Evolutionary conservation across 306 rosid species (phyloP).

Genomic region (Rosa chinensis): DNA sequence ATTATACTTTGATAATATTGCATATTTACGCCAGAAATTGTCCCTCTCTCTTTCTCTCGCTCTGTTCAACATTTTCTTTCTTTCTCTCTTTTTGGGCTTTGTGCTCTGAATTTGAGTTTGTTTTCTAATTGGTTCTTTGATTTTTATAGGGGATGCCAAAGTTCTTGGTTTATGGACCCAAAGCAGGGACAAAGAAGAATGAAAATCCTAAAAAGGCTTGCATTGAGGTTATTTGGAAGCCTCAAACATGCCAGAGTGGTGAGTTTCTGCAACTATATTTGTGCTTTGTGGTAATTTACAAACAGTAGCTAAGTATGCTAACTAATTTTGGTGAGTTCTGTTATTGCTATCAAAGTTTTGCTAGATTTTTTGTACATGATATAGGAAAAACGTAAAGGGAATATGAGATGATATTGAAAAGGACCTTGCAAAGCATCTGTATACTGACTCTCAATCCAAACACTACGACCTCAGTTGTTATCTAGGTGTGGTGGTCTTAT

Average conservation of each 20-base stretch:
- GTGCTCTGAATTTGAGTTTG: background rate
- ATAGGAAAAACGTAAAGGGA: slow-evolving; percentile 75
- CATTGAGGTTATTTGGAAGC: slow-evolving; percentile 93
- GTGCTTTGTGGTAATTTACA: background rate
- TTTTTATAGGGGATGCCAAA: slow-evolving; percentile 65
- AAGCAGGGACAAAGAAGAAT: slow-evolving; percentile 81
- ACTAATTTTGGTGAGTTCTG: background rate
- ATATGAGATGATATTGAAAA: slow-evolving; percentile 83
- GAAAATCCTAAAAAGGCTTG: slow-evolving; percentile 87
- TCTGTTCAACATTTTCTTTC: background rate
- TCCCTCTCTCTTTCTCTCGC: background rate
- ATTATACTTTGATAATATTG: too few species aligned
- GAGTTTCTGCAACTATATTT: background rate
- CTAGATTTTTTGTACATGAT: background rate
- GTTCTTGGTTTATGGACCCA: slow-evolving; percentile 77
- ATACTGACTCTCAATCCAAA: slow-evolving; percentile 6
- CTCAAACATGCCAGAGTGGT: slow-evolving; percentile 83
- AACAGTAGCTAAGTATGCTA: background rate
- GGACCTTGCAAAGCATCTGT: slow-evolving; percentile 72
- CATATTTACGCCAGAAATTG: too few species aligned
- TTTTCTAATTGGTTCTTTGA: background rate
- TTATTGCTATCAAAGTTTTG: background rate
- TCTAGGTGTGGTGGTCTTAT: too few species aligned
- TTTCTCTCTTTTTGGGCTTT: background rate
- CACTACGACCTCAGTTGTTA: too few species aligned